phyloP scores from a whole-genome alignment of 2,329 filamentous ascomycete species.

The Thelonectria rubi region DNA sequence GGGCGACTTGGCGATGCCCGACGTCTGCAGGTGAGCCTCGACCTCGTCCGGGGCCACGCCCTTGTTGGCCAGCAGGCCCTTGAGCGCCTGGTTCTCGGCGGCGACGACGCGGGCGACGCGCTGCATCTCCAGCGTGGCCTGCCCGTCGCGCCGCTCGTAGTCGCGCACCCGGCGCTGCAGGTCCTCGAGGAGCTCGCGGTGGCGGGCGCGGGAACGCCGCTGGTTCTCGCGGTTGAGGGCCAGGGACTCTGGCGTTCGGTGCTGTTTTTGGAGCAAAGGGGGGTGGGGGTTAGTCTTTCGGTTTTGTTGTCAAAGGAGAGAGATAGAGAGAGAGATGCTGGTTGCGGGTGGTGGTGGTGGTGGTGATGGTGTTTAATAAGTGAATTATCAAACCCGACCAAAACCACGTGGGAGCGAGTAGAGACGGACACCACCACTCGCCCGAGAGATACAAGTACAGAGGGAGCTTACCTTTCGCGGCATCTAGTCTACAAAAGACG shows the following conservation, averaged over 20 bases:
- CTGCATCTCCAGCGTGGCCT: constrained; percentile 59
- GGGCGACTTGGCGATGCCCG: background rate
- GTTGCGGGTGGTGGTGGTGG: background rate
- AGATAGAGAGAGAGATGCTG: too few species aligned
- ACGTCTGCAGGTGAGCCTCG: constrained; percentile 32
- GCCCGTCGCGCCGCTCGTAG: constrained; percentile 52
- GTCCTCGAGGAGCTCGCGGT: constrained; percentile 53
- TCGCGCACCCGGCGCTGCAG: constrained; percentile 54
- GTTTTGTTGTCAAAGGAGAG: too few species aligned
- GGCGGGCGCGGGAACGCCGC: constrained; percentile 56
- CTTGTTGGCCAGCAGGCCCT: constrained; percentile 39
- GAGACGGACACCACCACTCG: too few species aligned
- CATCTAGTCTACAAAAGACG: constrained; percentile 18
- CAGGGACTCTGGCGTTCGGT: constrained; percentile 41
- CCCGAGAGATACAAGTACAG: background rate
- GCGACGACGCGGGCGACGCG: constrained; percentile 55
- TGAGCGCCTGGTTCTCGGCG: constrained; percentile 53
- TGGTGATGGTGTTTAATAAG: background rate
- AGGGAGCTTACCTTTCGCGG: constrained; percentile 22
- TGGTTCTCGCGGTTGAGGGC: constrained; percentile 54
- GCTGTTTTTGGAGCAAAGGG: constrained; percentile 13
- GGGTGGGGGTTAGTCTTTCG: background rate
- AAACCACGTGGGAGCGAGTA: too few species aligned
- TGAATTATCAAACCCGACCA: background rate
- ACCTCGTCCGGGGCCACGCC: constrained; percentile 34